phyloP scores from a whole-genome alignment of 331 rosid genomes.

The Quercus phellos region DNA sequence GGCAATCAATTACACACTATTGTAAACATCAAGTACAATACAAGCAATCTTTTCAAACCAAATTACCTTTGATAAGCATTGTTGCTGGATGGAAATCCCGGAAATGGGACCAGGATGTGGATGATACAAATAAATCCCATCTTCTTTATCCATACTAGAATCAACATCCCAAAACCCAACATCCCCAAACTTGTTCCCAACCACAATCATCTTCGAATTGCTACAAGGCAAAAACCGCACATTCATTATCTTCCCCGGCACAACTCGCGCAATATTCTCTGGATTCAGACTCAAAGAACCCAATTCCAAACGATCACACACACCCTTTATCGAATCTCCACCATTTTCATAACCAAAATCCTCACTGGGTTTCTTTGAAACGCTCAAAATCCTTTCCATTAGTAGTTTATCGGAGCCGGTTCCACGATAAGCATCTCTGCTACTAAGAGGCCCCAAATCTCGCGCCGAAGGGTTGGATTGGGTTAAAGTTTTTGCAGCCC shows the following conservation, averaged over 20 bases:
- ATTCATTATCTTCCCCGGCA: slow-evolving; percentile 59
- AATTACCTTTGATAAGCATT: slow-evolving; percentile 61
- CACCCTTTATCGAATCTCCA: background rate
- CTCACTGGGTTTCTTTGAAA: slow-evolving; percentile 21
- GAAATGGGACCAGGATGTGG: slow-evolving; percentile 71
- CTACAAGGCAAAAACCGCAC: slow-evolving; percentile 55
- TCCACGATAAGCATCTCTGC: slow-evolving; percentile 41
- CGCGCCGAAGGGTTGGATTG: slow-evolving; percentile 1
- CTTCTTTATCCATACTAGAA: slow-evolving; percentile 23
- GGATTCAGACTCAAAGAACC: slow-evolving; percentile 54
- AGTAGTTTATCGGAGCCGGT: slow-evolving; percentile 33
- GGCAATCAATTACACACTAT: background rate
- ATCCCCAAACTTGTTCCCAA: slow-evolving; percentile 73
- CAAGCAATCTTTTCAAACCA: background rate
- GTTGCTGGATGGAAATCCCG: slow-evolving; percentile 58
- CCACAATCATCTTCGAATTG: slow-evolving; percentile 46
- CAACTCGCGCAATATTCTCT: slow-evolving; percentile 57
- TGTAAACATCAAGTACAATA: background rate
- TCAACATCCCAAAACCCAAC: slow-evolving; percentile 77
- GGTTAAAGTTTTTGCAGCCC: slow-evolving; percentile 9
- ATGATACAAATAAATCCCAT: slow-evolving; percentile 44
- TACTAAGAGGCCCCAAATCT: slow-evolving; percentile 48
- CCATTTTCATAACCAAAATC: background rate
- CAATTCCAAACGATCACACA: slow-evolving; percentile 21
- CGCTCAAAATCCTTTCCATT: slow-evolving; percentile 35